Evolutionary conservation across 1,284 basidiomycete genomes (phyloP), one percentile per base, ranked within the genome.

Genomic region (Malassezia caprae): DNA sequence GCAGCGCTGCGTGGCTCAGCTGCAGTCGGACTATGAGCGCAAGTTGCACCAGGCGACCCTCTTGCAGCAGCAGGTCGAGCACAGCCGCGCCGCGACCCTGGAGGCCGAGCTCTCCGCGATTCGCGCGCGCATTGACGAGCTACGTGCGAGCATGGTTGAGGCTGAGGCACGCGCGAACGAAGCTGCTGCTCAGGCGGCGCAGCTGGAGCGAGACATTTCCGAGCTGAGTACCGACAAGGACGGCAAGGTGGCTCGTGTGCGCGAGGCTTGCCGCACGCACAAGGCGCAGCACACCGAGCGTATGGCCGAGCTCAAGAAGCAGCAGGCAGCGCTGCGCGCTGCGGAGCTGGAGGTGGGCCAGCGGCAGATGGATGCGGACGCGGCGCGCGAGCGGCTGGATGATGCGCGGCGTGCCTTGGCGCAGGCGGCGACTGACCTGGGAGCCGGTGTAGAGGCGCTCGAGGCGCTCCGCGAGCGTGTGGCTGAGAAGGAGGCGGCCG

Each of bases 171-270:
- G 87, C 68, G 86, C 93, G 72, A 82, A 82, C 63, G 80, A 78
- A 2, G 88, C 89, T 0, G 78, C 84, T 51, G 83, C 80, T 0
- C 90, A 96, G 60, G 83, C 83, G 71, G 84, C 84, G 77, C 86
- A 85, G 62, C 83, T 96, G 23, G 87, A 96, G 77, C 85, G 85
- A 69, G 94, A 99, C 74, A 96, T 98, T 90, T 83, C 83, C 51
- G 94, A 98, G 78, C 96, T 98, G 78, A 91, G 94, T 78, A 85
- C 90, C 75, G 91, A 99, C 79, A 94, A 96, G 76, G 93, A 96
- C 54, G 88, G 88, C 44, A 98, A 98, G 78, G 86, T 91, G 52
- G 87, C 87, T 37, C 86, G 96, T 75, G 82, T 98, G 65, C 71
- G 88, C 86, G 81, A 80, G 21, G 82, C 84, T 56, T 89, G 96